phyloP scores from a whole-genome alignment of 2,329 filamentous ascomycete genomes.

The Neurospora sp. region DNA sequence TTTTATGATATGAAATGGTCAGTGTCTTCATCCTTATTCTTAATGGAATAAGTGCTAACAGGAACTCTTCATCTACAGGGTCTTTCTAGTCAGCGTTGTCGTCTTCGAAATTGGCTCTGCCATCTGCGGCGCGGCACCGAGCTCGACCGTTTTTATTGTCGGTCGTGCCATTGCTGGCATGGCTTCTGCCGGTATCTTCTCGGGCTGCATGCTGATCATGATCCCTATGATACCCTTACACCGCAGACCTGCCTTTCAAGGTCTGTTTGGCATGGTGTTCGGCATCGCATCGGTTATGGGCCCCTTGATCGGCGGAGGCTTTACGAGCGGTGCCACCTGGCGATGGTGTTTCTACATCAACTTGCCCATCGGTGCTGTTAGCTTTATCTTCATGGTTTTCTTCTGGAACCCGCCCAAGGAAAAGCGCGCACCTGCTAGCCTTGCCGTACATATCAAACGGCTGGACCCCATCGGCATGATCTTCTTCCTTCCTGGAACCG shows the following conservation, averaged over 20 bases:
- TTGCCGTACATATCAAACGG: conserved; percentile 36
- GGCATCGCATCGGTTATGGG: conserved; percentile 45
- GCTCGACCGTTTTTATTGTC: conserved; percentile 42
- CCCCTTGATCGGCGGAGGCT: conserved; percentile 44
- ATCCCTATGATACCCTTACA: conserved; percentile 49
- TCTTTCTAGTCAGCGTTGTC: conserved; percentile 37
- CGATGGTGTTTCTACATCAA: conserved; percentile 53
- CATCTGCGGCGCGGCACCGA: conserved; percentile 45
- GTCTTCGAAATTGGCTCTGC: conserved; percentile 46
- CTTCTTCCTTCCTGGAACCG: conserved; percentile 49
- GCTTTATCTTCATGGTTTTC: conserved; percentile 37
- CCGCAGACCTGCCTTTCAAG: conserved; percentile 49
- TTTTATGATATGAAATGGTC: conserved; percentile 42
- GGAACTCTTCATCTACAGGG: conserved; percentile 17
- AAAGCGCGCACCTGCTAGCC: conserved; percentile 20
- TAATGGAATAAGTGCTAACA: neutral
- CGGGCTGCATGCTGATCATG: conserved; percentile 46
- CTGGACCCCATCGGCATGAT: conserved; percentile 51
- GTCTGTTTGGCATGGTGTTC: conserved; percentile 45
- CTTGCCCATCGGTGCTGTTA: conserved; percentile 44
- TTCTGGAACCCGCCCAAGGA: conserved; percentile 35
- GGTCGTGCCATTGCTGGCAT: conserved; percentile 48
- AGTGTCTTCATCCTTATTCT: conserved; percentile 13
- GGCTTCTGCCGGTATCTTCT: conserved; percentile 48
- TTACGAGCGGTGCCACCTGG: conserved; percentile 40